These are phyloP conservation scores for Pezicula carpinea DNA, from an alignment of 2,329 filamentous ascomycete genomes.

Conservation along the genomic window DNA sequence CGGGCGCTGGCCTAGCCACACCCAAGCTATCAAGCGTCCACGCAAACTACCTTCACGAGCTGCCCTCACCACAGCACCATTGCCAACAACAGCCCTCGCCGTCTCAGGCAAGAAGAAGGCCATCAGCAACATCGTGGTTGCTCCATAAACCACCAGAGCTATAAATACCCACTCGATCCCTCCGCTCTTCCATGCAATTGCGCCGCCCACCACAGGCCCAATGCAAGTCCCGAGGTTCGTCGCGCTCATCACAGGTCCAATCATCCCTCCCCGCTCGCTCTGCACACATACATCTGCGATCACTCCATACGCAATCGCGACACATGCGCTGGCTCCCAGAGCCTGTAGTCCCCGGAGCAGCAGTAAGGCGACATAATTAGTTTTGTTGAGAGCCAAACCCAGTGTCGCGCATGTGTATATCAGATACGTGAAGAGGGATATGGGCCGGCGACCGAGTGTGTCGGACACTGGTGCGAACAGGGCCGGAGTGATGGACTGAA, in stretches of 20 bases:
- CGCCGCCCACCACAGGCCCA: not conserved
- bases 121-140: constrained; percentile 25
- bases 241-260: not conserved
- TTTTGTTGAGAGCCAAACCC: constrained; percentile 41
- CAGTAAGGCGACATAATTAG: constrained; percentile 43
- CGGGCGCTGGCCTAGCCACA: too few relatives aligned
- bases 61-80: constrained; percentile 43
- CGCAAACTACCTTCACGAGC: not conserved
- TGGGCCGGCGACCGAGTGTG: constrained; percentile 45
- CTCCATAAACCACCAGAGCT: constrained; percentile 42
- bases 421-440: constrained; percentile 46
- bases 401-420: constrained; percentile 50
- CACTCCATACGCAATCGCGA: constrained; percentile 63
- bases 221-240: not conserved
- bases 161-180: constrained; percentile 37
- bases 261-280: not conserved
- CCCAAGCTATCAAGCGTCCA: too few relatives aligned
- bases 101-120: constrained; percentile 10
- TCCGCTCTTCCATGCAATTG: not conserved
- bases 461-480: constrained; percentile 52
- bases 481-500: constrained; percentile 54
- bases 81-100: constrained; percentile 7
- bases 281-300: constrained; percentile 55
- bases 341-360: constrained; percentile 51
- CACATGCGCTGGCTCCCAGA: constrained; percentile 45